Base-by-base conservation (phyloP, 1,139 yeast species). In the Taiozyma sp. region DNA sequence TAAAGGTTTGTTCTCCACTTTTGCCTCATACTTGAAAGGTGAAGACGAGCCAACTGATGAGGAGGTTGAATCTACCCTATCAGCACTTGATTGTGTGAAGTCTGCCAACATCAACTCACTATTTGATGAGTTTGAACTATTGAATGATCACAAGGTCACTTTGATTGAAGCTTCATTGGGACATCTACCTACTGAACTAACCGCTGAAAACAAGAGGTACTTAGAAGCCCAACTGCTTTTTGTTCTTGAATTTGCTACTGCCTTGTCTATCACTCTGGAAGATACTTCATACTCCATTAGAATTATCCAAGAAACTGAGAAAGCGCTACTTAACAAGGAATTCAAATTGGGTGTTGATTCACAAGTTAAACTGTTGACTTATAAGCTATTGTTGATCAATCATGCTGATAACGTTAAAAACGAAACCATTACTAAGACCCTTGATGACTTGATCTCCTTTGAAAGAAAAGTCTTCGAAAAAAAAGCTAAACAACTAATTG, bases 1-100 rank as follows among this genome's bases (percentile, higher is more conserved):
- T 24, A 87, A 83, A 60, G 96, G 98, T 2, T 66, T 95, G 27
- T 80, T 95, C 53, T 88, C 96, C 1, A 87, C 98, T 0, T 84
- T 95, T 60, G 91, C 97, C 1, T 90, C 97, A 0, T 92, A 91
- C 63, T 78, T 95, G 67, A 88, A 95, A 58, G 95, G 97, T 16
- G 97, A 91, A 60, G 96, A 88, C 8, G 97, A 92, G 65, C 99
- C 99, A 4, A 80, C 95, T 1, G 96, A 87, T 52, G 96, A 87
- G 60, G 98, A 92, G 62, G 84, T 95, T 47, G 97, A 91, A 56
- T 80, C 90, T 2, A 87, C 98, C 0, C 69, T 87, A 27, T 84
- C 91, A 6, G 86, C 97, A 0, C 71, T 87, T 51, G 96, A 92
- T 59, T 92, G 97, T 64, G 76, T 91, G 49, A 80, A 80, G 51